Evolutionary conservation across 495 filamentous ascomycete genomes (phyloP), one percentile per base, ranked within the genome.

Genomic region (Aspergillus saccharolyticus): DNA sequence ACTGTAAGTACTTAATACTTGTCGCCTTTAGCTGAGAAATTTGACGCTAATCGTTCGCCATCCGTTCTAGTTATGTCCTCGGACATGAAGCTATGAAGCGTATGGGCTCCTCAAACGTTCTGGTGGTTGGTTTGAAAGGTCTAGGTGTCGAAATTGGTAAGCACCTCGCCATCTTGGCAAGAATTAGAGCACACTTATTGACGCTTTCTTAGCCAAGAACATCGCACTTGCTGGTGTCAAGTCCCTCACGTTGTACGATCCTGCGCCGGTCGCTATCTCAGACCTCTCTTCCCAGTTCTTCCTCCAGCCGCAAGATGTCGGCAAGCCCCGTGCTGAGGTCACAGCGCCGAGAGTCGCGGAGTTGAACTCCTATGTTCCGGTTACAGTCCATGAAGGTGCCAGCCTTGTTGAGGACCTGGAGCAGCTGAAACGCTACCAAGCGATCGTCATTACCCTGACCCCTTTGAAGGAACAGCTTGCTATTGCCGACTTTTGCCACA

Each of bases 21-120:
- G 3, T 33, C 7, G 7, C 18, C 0, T 44, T 33, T 42, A 50
- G 48, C 42, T 18, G 48, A 33, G 44, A 19, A 39, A n/a, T n/a
- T n/a, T n/a, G 20, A 50, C 58, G 30, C 53, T 64, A 44, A 64
- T 51, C 12, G 21, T 18, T 53, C n/a, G 49, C 18, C 55, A 39
- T 30, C 50, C 45, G 12, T 3, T 48, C 8, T 39, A 83, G 80
- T 47, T 96, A 98, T 72, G 94, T 98, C 52, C 84, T 99, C 56
- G 95, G 95, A 28, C 95, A 97, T 74, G 95, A 99, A 78, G 95
- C 95, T 53, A 99, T 99, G 95, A 97, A 96, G 78, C 89, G 92
- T 55, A 99, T 99, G 95, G 82, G 91, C 69, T 88, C 91, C 50
- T 97, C 95, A 19, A 91, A 97, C 70, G 84, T 99, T 45, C 87